These are phyloP conservation scores for Lindgomyces ingoldianus DNA, from an alignment of 495 filamentous ascomycete species.

Conservation along the genomic window DNA sequence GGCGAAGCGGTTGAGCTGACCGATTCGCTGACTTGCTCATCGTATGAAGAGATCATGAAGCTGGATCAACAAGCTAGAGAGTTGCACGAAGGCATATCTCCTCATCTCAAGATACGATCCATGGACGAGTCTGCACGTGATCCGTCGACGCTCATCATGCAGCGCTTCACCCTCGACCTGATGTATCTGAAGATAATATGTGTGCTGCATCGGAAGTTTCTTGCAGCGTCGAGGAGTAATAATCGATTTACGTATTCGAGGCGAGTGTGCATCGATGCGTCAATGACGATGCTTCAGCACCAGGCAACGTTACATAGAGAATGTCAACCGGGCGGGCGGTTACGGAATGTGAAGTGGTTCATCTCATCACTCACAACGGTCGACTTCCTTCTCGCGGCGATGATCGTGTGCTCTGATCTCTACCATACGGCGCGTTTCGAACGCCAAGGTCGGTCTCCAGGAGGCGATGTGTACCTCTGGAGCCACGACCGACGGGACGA, in stretches of 20 bases:
- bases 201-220: slow-evolving; percentile 82
- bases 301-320: slow-evolving; percentile 77
- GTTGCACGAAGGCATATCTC: slow-evolving; percentile 64
- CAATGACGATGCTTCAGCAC: slow-evolving; percentile 71
- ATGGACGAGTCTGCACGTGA: slow-evolving; percentile 74
- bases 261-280: slow-evolving; percentile 77
- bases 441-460: slow-evolving; percentile 39
- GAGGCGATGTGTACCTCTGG: slow-evolving; percentile 58
- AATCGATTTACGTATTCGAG: slow-evolving; percentile 77
- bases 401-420: slow-evolving; percentile 83
- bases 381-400: slow-evolving; percentile 85
- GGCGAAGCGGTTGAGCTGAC: slow-evolving; percentile 60
- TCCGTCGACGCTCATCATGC: slow-evolving; percentile 75
- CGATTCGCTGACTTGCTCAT: slow-evolving; percentile 50
- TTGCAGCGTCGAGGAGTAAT: slow-evolving; percentile 67
- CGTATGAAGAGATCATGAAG: slow-evolving; percentile 78
- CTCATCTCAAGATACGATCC: slow-evolving; percentile 67
- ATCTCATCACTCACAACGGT: slow-evolving; percentile 75
- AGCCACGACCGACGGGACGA: slow-evolving; percentile 69
- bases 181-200: slow-evolving; percentile 80
- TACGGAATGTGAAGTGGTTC: slow-evolving; percentile 72
- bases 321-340: slow-evolving; percentile 68
- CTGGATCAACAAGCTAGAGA: slow-evolving; percentile 73
- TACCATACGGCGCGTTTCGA: slow-evolving; percentile 51
- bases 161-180: slow-evolving; percentile 77